Percentiles rank a stretch among this genome's conserved stretches.
Evolutionary conservation across 31 red algal species (phyloP).

Genomic region (Endocladia muricata): DNA sequence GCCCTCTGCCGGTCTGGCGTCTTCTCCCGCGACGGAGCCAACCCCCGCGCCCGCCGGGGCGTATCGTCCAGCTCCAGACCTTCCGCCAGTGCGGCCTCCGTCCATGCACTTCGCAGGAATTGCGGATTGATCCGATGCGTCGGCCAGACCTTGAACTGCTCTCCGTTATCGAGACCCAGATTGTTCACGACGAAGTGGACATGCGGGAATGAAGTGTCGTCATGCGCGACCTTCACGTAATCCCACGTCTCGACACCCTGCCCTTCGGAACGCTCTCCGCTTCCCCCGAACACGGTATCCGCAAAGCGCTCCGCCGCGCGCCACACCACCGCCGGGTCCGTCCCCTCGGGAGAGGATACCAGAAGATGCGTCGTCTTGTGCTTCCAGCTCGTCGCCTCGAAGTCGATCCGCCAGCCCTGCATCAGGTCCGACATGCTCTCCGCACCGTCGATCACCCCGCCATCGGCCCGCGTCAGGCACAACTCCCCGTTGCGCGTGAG

Average conservation of each 20-base stretch:
- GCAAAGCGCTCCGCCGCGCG: not conserved
- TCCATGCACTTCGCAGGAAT: too few species aligned
- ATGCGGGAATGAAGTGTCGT: too few species aligned
- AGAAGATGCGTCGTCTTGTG: conserved; percentile 1
- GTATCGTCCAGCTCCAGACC: too few species aligned
- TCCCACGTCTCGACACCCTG: not conserved
- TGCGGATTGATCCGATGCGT: too few species aligned
- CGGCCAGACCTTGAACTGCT: too few species aligned
- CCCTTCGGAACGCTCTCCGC: not conserved
- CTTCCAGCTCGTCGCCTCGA: conserved; percentile 1
- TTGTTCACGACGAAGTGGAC: too few species aligned
- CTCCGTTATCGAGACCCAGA: too few species aligned
- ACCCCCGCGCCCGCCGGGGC: too few species aligned
- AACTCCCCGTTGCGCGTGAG: not conserved
- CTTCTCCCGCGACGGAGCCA: too few species aligned
- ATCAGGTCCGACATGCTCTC: not conserved
- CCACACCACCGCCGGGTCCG: not conserved
- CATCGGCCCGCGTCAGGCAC: not conserved
- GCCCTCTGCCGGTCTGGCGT: too few species aligned
- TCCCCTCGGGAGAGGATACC: not conserved
- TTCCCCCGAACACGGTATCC: not conserved
- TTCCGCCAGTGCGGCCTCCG: too few species aligned
- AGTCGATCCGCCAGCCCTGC: not conserved
- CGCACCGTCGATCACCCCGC: not conserved
- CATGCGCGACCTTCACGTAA: conserved; percentile 1